These are phyloP conservation scores for Microbotryum intermedium DNA, from an alignment of 1,284 basidiomycete genomes.

Conservation along the genomic window DNA sequence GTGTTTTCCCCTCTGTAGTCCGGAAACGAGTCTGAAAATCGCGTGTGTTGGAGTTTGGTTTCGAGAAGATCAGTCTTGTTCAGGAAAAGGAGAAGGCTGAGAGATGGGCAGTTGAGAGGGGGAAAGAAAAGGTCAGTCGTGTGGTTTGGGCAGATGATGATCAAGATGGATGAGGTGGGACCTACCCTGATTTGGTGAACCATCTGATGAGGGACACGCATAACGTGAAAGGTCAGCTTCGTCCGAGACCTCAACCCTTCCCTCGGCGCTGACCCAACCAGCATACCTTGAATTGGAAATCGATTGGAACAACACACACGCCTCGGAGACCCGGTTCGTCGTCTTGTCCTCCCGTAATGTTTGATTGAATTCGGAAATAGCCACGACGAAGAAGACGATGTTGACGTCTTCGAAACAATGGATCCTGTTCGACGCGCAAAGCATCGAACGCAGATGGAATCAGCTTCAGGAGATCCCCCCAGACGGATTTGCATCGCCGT, in stretches of 20 bases:
- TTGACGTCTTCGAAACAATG: conserved; percentile 29
- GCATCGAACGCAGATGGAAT: no score
- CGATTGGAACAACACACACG: conserved; percentile 20
- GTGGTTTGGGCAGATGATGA: no score
- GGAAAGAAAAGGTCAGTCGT: no score
- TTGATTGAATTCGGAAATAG: conserved; percentile 24
- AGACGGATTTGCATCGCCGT: no score
- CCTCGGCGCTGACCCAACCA: conserved; percentile 4
- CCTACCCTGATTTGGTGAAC: not conserved
- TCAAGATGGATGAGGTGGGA: no score
- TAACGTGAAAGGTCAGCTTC: not conserved
- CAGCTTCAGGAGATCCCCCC: no score
- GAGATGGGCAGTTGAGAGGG: no score
- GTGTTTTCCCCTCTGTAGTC: conserved; percentile 23
- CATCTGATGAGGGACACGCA: not conserved
- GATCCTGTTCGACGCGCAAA: not conserved
- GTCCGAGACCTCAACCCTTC: conserved; percentile 5
- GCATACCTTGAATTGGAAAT: conserved; percentile 13
- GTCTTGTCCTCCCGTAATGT: conserved; percentile 19
- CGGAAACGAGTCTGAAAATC: conserved; percentile 19
- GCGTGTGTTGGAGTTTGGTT: conserved; percentile 52
- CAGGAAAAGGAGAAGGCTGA: conserved; percentile 19
- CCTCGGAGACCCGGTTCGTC: conserved; percentile 16
- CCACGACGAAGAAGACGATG: conserved; percentile 26
- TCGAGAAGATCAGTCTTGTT: conserved; percentile 72